Evolutionary conservation across 306 rosid species (phyloP).

Genomic region (Corylus avellana): DNA sequence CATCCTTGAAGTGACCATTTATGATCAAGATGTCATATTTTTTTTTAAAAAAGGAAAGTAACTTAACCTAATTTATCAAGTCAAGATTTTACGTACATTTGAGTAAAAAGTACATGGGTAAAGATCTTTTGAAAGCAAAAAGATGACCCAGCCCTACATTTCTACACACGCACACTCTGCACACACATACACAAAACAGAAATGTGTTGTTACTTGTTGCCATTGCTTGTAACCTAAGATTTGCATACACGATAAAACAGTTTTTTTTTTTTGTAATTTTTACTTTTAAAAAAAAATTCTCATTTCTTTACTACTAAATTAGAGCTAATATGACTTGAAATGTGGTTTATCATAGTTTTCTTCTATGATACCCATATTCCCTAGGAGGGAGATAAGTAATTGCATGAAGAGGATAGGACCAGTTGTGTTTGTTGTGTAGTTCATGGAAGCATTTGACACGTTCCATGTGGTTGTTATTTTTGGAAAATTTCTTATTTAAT

Average conservation of each 20-base stretch:
- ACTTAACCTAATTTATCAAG: background rate
- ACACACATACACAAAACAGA: background rate
- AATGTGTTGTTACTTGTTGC: background rate
- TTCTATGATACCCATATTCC: background rate
- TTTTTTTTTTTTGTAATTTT: background rate
- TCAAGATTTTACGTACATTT: background rate
- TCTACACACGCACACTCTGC: background rate
- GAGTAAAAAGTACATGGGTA: background rate
- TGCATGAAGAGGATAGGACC: background rate
- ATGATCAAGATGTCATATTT: background rate
- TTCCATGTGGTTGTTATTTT: background rate
- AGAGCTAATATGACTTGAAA: background rate
- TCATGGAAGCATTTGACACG: background rate
- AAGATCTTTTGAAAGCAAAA: background rate
- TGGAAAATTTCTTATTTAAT: background rate
- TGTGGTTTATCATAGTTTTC: background rate
- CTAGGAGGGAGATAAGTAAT: background rate
- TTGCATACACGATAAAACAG: background rate
- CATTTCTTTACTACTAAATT: background rate
- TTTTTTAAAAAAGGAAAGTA: too few relatives aligned
- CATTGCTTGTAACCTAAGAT: background rate
- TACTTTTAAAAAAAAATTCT: background rate
- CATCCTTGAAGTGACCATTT: background rate
- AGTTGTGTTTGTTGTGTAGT: background rate
- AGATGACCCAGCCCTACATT: background rate